Evolutionary conservation across 2,329 filamentous ascomycete species (phyloP).

Genomic region (Falciphora oryzae): DNA sequence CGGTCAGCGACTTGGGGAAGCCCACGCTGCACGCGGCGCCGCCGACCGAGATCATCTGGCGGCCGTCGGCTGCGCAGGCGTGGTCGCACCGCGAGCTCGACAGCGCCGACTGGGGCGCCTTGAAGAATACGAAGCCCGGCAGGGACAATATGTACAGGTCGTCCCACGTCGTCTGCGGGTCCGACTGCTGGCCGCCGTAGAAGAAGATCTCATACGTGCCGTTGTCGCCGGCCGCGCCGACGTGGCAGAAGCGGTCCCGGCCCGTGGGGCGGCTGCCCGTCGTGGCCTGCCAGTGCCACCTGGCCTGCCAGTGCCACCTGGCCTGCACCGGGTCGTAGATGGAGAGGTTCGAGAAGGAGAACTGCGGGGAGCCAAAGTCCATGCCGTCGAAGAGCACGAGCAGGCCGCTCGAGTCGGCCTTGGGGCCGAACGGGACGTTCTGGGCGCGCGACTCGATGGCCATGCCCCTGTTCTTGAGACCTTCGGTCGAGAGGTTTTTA

Average conservation of each 20-base stretch:
- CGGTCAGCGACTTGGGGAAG: slow-evolving; percentile 18
- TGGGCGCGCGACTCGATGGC: slow-evolving; percentile 24
- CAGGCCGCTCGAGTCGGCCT: slow-evolving; percentile 19
- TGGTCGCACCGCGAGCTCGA: slow-evolving; percentile 24
- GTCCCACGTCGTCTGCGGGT: slow-evolving; percentile 18
- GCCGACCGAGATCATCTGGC: slow-evolving; percentile 35
- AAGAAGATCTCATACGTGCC: slow-evolving; percentile 33
- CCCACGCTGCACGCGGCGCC: slow-evolving; percentile 25
- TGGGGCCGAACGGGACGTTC: slow-evolving; percentile 26
- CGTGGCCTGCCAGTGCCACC: slow-evolving; percentile 29
- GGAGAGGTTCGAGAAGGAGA: slow-evolving; percentile 23
- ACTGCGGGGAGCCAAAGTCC: slow-evolving; percentile 17
- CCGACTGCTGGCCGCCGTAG: slow-evolving; percentile 26
- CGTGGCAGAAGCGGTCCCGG: slow-evolving; percentile 27
- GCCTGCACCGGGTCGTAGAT: slow-evolving; percentile 26
- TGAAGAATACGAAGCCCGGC: slow-evolving; percentile 32
- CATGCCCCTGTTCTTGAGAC: slow-evolving; percentile 21
- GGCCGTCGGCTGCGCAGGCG: slow-evolving; percentile 25
- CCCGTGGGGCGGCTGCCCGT: slow-evolving; percentile 23
- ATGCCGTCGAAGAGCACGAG: slow-evolving; percentile 28
- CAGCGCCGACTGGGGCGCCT: slow-evolving; percentile 18
- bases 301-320: slow-evolving; percentile 28
- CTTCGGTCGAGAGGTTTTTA: slow-evolving; percentile 24
- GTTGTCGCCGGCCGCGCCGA: slow-evolving; percentile 26
- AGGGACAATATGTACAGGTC: slow-evolving; percentile 32